Conservation (phyloP, 192 early-diverging fungal genomes). For the Neocallimastix lanati region DNA sequence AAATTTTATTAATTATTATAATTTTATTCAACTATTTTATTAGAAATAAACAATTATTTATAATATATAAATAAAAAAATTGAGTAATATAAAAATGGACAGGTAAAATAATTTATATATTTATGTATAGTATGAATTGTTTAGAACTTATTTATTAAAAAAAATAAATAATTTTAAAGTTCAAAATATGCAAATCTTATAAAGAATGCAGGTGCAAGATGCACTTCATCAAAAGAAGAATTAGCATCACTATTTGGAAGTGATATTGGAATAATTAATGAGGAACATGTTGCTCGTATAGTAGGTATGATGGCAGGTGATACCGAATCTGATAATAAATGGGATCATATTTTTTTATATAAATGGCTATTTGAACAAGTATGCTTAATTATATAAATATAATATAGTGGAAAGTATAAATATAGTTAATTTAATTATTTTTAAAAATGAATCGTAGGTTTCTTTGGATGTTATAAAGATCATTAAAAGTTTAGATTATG, state of each 20-base stretch:
- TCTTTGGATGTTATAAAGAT: not conserved
- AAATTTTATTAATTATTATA: too few relatives aligned
- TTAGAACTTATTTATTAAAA: too few relatives aligned
- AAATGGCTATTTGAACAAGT: not conserved
- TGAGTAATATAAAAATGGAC: too few relatives aligned
- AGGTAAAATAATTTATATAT: too few relatives aligned
- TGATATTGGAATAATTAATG: not conserved
- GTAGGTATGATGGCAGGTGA: not conserved
- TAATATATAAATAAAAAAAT: too few relatives aligned
- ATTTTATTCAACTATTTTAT: too few relatives aligned
- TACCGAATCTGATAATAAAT: not conserved
- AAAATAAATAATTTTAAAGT: not conserved
- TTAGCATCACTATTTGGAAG: not conserved
- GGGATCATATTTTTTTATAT: not conserved
- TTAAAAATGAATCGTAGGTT: not conserved
- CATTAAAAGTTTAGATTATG: not conserved
- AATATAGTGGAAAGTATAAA: too few relatives aligned
- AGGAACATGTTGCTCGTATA: not conserved
- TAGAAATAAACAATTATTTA: too few relatives aligned
- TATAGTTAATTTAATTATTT: too few relatives aligned
- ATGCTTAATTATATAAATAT: not conserved
- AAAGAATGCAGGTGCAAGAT: not conserved
- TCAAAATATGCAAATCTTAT: not conserved
- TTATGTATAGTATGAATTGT: too few relatives aligned
- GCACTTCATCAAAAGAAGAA: not conserved